Evolutionary conservation across 306 rosid species (phyloP).

Genomic region (Pyrus betulifolia): DNA sequence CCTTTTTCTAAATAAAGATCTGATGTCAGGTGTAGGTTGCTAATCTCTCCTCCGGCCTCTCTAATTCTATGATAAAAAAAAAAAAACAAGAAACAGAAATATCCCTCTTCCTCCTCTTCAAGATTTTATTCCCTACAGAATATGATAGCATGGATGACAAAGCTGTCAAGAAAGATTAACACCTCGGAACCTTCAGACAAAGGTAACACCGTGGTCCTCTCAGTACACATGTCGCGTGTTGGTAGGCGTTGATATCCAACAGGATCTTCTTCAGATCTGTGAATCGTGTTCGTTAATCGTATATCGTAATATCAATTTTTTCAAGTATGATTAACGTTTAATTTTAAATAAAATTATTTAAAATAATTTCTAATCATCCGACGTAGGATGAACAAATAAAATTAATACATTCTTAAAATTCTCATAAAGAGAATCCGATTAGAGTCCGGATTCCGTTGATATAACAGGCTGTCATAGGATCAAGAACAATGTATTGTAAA

Average conservation of each 20-base stretch:
- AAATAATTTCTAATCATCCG: too few species aligned
- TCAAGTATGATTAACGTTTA: too few species aligned
- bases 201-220: neutral
- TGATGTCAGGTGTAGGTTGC: too few species aligned
- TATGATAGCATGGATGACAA: neutral
- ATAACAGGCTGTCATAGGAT: conserved; percentile 2
- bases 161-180: neutral
- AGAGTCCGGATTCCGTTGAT: too few species aligned
- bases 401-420: too few species aligned
- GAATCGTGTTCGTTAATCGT: too few species aligned
- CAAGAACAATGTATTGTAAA: neutral
- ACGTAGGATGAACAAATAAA: too few species aligned
- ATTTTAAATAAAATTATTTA: too few species aligned
- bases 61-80: neutral
- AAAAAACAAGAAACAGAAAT: neutral
- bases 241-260: neutral
- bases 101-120: neutral
- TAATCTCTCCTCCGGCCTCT: neutral
- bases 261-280: fast-evolving
- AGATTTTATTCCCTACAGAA: conserved; percentile 3
- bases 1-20: too few species aligned
- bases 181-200: neutral
- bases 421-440: too few species aligned
- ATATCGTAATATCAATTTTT: too few species aligned
- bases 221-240: neutral